Evolutionary conservation across 306 rosid genomes (phyloP).

Genomic region (Comarum palustre): DNA sequence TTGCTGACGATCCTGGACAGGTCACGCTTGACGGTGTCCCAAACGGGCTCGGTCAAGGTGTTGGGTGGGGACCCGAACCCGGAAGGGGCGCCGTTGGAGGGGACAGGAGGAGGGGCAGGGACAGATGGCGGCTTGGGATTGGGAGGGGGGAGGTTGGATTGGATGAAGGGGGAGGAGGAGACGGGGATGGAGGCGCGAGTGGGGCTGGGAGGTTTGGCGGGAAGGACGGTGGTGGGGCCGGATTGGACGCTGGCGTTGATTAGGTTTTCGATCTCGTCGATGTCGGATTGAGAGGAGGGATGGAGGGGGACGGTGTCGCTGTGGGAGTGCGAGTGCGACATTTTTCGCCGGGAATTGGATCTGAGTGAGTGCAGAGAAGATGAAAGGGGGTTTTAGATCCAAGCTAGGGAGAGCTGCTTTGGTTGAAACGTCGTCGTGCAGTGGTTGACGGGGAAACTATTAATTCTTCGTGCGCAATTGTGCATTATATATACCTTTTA

Average conservation of each 20-base stretch:
- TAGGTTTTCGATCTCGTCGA: constrained; percentile 98
- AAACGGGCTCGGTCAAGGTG: constrained; percentile 90
- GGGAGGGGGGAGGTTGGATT: constrained; percentile 37
- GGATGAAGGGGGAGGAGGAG: constrained; percentile 51
- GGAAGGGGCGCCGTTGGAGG: constrained; percentile 26
- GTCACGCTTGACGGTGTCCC: constrained; percentile 95
- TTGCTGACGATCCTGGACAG: constrained; percentile 89
- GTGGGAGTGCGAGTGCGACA: constrained; percentile 86
- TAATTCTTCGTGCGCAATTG: no score
- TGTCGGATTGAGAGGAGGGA: constrained; percentile 88
- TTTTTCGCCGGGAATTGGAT: constrained; percentile 30
- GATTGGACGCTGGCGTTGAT: constrained; percentile 66
- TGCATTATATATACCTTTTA: no score
- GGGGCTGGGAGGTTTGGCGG: constrained; percentile 75
- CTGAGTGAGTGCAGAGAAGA: neutral
- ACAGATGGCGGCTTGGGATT: constrained; percentile 35
- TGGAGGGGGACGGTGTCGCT: constrained; percentile 87
- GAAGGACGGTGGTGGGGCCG: constrained; percentile 57
- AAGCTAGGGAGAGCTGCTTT: no score
- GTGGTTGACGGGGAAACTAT: no score
- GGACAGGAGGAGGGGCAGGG: constrained; percentile 37
- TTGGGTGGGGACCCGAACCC: constrained; percentile 81
- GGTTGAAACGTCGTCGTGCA: no score
- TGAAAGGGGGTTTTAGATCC: neutral
- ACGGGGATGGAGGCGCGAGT: constrained; percentile 86